A percentile compares a stretch with the other conserved stretches of the same genome.
phyloP scores from a whole-genome alignment of 176 grass and related monocot genomes.

The Zea mays region DNA sequence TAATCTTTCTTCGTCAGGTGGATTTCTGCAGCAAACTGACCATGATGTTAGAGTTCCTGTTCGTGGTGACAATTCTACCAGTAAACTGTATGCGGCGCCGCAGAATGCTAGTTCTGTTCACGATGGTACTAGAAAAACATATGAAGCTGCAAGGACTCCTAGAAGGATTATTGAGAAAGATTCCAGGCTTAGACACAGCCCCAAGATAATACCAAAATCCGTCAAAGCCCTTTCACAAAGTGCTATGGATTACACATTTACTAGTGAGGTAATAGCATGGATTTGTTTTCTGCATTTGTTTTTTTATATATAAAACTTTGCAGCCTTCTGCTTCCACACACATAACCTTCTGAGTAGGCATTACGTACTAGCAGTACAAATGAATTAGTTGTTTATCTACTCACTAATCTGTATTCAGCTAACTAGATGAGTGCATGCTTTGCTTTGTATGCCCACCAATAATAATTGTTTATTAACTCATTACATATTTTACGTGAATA shows the following conservation, averaged over 20 bases:
- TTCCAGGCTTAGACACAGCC: conserved; percentile 39
- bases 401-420: neutral
- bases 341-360: neutral
- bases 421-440: neutral
- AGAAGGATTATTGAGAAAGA: conserved; percentile 38
- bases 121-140: conserved; percentile 26
- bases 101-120: conserved; percentile 24
- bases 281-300: neutral
- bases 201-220: conserved; percentile 46
- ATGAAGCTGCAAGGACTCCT: conserved; percentile 24
- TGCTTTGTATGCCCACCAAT: neutral
- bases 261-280: conserved; percentile 53
- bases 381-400: neutral
- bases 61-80: neutral
- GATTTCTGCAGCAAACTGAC: conserved; percentile 34
- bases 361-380: neutral
- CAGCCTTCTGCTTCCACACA: neutral
- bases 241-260: conserved; percentile 30
- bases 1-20: conserved; percentile 29
- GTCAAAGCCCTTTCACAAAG: conserved; percentile 35
- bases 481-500: conserved; percentile 28
- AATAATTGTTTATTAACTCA: conserved; percentile 32
- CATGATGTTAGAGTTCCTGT: conserved; percentile 39
- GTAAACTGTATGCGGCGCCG: conserved; percentile 22
- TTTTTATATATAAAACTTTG: neutral